Evolutionary conservation across 2,329 filamentous ascomycete species (phyloP), one percentile per base, ranked within the genome.

Genomic region (Zymoseptoria passerinii): DNA sequence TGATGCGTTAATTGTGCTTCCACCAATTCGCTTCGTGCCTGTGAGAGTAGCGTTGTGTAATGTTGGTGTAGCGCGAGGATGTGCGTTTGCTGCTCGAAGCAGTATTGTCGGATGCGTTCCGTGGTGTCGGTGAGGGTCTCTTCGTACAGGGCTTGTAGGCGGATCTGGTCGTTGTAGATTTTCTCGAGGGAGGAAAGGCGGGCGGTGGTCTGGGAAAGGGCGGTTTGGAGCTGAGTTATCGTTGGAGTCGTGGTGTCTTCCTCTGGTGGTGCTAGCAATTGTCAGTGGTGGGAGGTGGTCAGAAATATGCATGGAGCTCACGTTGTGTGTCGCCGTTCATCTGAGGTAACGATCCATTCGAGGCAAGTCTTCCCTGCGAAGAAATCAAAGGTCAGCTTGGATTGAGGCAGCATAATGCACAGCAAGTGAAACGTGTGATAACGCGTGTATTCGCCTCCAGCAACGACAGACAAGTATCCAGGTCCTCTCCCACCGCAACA

Each of bases 1-100:
- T 77, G 74, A 58, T 80, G 77, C 58, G 76, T 76, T 19, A 79
- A 66, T 48, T 78, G 71, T 55, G 79, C 67, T 55, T 78, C 73
- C 60, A 79, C 72, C 49, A 73, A 75, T 50, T 76, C 75, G 9
- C 68, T 70, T 50, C 78, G 73, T 40, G 76, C 73, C 50, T 74
- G 66, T 23, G 77, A 72, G 9, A 80, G 68, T 6, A 79, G 70
- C 1, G 62, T 61, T 19, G 75, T 74, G 70, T 80, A 80, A 69
- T 80, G 77, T 55, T 76, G 74, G 64, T 80, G 77, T 6, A 79
- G 67, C 0, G 75, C 70, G 44, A 76, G 67, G 48, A 76, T 73
- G 60, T 76, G 72, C 44, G 74, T 72, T 16, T 74, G 74, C 58
- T 77, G 76, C 48, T 69, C 72, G 67, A 72, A 76, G 40, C 64